Base-by-base conservation (phyloP, 2,329 filamentous ascomycete species). In the Cladosporium velox region DNA sequence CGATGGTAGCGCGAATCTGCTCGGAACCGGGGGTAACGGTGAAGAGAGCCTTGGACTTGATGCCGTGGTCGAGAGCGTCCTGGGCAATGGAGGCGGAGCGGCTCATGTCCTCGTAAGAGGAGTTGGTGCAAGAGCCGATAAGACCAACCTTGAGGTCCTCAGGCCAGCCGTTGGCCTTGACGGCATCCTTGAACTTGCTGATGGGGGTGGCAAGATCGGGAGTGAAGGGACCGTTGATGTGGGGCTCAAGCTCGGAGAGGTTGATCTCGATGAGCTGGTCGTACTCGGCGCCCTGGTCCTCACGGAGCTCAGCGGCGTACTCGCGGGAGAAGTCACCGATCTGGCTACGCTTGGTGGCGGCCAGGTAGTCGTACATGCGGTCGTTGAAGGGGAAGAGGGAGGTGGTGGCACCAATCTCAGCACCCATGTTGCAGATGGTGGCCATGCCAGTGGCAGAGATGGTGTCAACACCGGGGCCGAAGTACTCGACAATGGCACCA, bases 141-240 rank as follows among this genome's bases (percentile, higher is more conserved):
- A 99, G 85, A 77, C 94, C 94, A 72, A 96, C 95, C 85, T 97
- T 97, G 76, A 99, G 86, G 78, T 97, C 93, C 81, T 95, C 90
- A 24, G 95, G 95, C 95, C 95, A 99, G 80, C 90, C 88, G 84
- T 99, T 97, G 76, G 90, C 88, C 85, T 96, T 93, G 76, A 94
- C 94, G 72, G 92, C 92, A 77, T 96, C 90, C 82, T 91, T 92
- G 85, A 98, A 97, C 85, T 97, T 95, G 83, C 92, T 97, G 79
- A 99, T 96, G 61, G 95, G 95, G 8, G 95, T 98, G 65, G 93
- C 93, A 82, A 99, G 86, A 88, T 99, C 95, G 68, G 95, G 95
- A 32, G 95, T 99, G 88, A 98, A 98, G 71, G 95, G 95, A 72
- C 95, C 95, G 85, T 99, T 99, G 85, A 99, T 93, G 80, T 98